phyloP scores from a whole-genome alignment of 768 basidiomycete species.

The Rhodotorula babjevae region DNA sequence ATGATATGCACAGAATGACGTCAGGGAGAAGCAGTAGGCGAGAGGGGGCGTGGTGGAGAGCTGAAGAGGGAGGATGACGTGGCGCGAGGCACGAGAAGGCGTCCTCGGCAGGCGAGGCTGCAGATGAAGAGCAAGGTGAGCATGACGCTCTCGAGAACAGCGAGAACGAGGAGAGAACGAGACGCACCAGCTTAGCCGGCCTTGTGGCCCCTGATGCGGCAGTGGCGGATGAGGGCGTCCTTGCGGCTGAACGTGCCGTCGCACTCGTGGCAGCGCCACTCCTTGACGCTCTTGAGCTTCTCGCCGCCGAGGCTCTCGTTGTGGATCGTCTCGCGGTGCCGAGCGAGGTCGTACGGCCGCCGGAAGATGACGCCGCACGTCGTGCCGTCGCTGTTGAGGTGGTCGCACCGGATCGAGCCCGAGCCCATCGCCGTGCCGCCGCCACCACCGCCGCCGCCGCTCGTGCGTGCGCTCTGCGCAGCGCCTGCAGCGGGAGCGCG shows the following conservation, averaged over 20 bases:
- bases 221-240: constrained; percentile 34
- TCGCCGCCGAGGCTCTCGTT: constrained; percentile 27
- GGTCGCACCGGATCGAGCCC: constrained; percentile 28
- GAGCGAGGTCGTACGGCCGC: constrained; percentile 43
- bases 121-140: too few relatives aligned
- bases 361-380: constrained; percentile 39
- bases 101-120: too few relatives aligned
- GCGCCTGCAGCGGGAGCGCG: neutral
- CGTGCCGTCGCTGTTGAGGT: constrained; percentile 2
- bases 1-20: too few relatives aligned
- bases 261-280: constrained; percentile 35
- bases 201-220: constrained; percentile 21
- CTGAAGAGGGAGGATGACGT: too few relatives aligned
- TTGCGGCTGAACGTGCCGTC: constrained; percentile 32
- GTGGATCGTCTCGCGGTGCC: constrained; percentile 44
- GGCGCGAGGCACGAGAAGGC: too few relatives aligned
- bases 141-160: too few relatives aligned
- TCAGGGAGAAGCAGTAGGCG: too few relatives aligned
- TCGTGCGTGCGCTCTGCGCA: neutral
- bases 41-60: too few relatives aligned
- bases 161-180: neutral
- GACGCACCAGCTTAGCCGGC: neutral
- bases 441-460: neutral
- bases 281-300: constrained; percentile 28
- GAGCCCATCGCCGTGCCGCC: neutral